Evolutionary conservation across 805 yeast species (phyloP).

Genomic region (Metschnikowia picachoensis): DNA sequence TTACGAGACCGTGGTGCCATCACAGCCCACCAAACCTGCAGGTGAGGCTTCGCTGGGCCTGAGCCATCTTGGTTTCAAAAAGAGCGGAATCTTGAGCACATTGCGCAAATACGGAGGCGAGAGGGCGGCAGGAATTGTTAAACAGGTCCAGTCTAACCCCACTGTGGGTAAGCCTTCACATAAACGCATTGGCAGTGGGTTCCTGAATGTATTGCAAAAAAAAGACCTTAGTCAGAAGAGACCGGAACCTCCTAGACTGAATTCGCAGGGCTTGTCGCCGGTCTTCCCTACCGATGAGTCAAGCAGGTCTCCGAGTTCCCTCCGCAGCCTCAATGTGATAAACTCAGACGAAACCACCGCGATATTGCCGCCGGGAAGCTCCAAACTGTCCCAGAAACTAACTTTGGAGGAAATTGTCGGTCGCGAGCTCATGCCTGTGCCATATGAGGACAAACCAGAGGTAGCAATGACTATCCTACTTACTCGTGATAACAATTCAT

Average conservation of each 20-base stretch:
- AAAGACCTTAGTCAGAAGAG: neutral
- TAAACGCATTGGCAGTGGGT: slow-evolving; percentile 8
- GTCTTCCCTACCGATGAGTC: neutral
- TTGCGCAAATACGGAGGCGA: slow-evolving; percentile 40
- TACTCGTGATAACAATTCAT: slow-evolving; percentile 60
- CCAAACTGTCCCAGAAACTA: neutral
- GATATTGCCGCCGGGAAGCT: neutral
- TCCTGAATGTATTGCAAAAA: slow-evolving; percentile 5
- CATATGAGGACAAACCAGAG: slow-evolving; percentile 2
- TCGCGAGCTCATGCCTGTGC: slow-evolving; percentile 11
- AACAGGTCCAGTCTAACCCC: slow-evolving; percentile 20
- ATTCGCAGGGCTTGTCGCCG: neutral
- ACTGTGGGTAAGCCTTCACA: slow-evolving; percentile 3
- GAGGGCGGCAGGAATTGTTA: slow-evolving; percentile 35
- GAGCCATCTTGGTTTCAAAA: slow-evolving; percentile 14
- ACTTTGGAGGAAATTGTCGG: slow-evolving; percentile 8
- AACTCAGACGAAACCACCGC: slow-evolving; percentile 3
- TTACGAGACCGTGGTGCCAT: neutral
- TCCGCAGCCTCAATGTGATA: slow-evolving; percentile 6
- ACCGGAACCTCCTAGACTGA: neutral
- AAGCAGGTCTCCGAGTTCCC: slow-evolving; percentile 11
- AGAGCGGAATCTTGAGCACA: slow-evolving; percentile 38
- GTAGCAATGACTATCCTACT: slow-evolving; percentile 42
- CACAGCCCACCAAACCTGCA: neutral
- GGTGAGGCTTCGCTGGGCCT: slow-evolving; percentile 10